These are phyloP conservation scores for Lentinula sp. DNA, from an alignment of 768 basidiomycete species.

Conservation along the genomic window DNA sequence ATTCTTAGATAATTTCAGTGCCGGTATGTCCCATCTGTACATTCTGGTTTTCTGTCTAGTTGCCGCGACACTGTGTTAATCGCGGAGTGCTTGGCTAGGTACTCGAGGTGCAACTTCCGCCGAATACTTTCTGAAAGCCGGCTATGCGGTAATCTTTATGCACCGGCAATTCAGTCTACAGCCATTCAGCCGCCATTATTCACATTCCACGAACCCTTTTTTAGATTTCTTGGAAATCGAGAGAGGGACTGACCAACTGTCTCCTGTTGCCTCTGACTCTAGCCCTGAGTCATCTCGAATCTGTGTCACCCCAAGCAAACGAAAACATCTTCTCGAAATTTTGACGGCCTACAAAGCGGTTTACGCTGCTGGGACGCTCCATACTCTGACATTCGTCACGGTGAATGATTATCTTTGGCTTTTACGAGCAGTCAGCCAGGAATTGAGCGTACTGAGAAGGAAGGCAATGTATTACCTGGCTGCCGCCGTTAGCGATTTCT, in stretches of 20 bases:
- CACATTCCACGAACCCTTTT: constrained; percentile 96
- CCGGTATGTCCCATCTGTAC: constrained; percentile 47
- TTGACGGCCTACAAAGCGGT: constrained; percentile 77
- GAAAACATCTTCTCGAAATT: constrained; percentile 61
- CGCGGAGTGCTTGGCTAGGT: constrained; percentile 37
- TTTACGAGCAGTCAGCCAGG: constrained; percentile 74
- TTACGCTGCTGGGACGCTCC: constrained; percentile 65
- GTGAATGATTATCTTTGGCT: constrained; percentile 97
- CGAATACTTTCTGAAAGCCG: constrained; percentile 91
- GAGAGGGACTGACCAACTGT: neutral
- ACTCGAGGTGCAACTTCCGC: constrained; percentile 97
- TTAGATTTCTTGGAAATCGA: constrained; percentile 88
- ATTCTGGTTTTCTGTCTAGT: neutral
- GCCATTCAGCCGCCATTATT: constrained; percentile 96
- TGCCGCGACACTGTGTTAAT: constrained; percentile 2
- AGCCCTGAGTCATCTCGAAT: constrained; percentile 36
- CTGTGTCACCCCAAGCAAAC: constrained; percentile 60
- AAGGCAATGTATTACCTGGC: constrained; percentile 93
- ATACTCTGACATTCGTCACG: constrained; percentile 86
- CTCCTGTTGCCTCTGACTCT: neutral
- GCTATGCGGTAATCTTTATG: constrained; percentile 98
- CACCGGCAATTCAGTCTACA: constrained; percentile 97
- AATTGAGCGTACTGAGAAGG: constrained; percentile 63
- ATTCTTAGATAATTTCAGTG: constrained; percentile 98
- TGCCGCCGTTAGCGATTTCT: constrained; percentile 97